Percentiles rank a stretch among this genome's conserved stretches.
These are phyloP conservation scores for Parastagonospora nodorum DNA, from an alignment of 2,329 filamentous ascomycete genomes.

Conservation along the genomic window DNA sequence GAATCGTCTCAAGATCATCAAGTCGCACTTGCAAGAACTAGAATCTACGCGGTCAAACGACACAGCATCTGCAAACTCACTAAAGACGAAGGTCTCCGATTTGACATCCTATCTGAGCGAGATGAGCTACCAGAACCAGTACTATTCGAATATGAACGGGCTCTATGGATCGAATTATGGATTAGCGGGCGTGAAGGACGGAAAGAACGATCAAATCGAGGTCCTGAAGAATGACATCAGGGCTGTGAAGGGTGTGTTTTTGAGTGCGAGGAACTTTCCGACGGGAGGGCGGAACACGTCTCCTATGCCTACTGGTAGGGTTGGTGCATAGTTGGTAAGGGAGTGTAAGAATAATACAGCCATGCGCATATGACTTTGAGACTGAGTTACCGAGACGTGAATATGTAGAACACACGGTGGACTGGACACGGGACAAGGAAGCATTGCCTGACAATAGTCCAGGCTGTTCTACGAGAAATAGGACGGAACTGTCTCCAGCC, in stretches of 20 bases:
- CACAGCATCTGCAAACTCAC: constrained; percentile 54
- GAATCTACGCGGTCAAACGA: constrained; percentile 56
- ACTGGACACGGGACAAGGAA: neutral
- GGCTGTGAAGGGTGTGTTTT: constrained; percentile 76
- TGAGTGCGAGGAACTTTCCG: constrained; percentile 75
- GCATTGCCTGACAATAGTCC: neutral
- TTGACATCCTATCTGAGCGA: constrained; percentile 67
- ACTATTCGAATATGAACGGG: constrained; percentile 50
- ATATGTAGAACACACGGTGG: too few species aligned
- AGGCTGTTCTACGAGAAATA: neutral
- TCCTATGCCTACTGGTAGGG: constrained; percentile 27
- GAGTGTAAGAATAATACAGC: neutral
- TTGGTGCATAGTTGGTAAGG: constrained; percentile 13
- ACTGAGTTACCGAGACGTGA: too few species aligned
- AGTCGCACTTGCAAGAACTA: constrained; percentile 57
- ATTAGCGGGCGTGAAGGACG: constrained; percentile 53
- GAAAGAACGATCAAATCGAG: constrained; percentile 71
- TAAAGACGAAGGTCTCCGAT: constrained; percentile 57
- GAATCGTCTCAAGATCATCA: constrained; percentile 56
- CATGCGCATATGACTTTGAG: neutral
- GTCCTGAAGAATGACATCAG: constrained; percentile 76
- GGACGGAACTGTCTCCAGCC: neutral
- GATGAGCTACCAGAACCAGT: constrained; percentile 46
- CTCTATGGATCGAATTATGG: constrained; percentile 38
- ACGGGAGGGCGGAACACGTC: constrained; percentile 28